Conservation (phyloP, 805 yeast genomes). For the Tetrapisispora taiwanensis region DNA sequence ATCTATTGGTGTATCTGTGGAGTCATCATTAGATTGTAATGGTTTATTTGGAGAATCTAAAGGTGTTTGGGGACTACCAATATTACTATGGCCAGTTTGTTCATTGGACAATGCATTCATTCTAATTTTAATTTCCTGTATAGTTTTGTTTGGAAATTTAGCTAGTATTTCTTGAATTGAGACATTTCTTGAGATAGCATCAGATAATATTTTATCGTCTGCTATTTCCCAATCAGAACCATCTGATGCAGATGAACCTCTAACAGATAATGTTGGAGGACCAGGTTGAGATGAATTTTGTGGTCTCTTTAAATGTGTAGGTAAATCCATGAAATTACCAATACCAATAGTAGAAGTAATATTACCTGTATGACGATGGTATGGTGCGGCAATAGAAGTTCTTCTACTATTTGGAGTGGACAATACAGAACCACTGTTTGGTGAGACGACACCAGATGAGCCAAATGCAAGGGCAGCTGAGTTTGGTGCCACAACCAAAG, state of each 20-base stretch:
- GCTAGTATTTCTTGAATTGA: constrained; percentile 65
- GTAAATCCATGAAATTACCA: constrained; percentile 14
- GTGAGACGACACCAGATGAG: neutral
- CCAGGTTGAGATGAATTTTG: constrained; percentile 4
- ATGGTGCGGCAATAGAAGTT: constrained; percentile 15
- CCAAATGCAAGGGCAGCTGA: constrained; percentile 11
- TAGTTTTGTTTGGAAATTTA: constrained; percentile 61
- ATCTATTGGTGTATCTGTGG: constrained; percentile 1
- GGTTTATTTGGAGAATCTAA: constrained; percentile 4
- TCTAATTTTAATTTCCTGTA: constrained; percentile 60
- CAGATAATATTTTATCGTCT: constrained; percentile 58
- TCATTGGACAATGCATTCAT: constrained; percentile 29
- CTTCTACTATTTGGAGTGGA: constrained; percentile 11
- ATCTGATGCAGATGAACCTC: neutral
- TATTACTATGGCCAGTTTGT: neutral
- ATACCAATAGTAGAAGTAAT: neutral
- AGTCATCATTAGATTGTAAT: neutral
- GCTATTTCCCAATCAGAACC: constrained; percentile 40
- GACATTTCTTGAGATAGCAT: constrained; percentile 47
- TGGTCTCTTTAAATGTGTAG: constrained; percentile 6
- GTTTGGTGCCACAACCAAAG: constrained; percentile 20
- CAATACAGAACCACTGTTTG: neutral
- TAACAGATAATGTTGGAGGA: neutral
- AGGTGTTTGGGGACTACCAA: constrained; percentile 16
- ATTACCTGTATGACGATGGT: constrained; percentile 5